Percentiles rank a stretch among this genome's conserved stretches.
phyloP scores from a whole-genome alignment of 1,139 yeast species.

The Geotrichum aggregatum region DNA sequence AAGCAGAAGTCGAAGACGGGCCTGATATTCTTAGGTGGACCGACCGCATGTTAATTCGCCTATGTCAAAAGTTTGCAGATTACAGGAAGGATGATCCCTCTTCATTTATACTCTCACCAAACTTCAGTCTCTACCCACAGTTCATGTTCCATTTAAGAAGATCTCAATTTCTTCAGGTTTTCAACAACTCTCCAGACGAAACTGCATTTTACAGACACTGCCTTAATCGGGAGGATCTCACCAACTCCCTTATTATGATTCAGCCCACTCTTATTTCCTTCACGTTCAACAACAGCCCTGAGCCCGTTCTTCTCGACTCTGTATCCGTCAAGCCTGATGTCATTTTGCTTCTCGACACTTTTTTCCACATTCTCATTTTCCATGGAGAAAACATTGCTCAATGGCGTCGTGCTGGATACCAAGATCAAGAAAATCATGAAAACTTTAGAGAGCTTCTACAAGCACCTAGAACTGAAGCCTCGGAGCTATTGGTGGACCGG shows the following conservation, averaged over 20 bases:
- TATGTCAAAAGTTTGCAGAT: slow-evolving; percentile 75
- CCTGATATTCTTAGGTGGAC: slow-evolving; percentile 71
- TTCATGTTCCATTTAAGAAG: slow-evolving; percentile 69
- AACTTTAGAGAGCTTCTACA: slow-evolving; percentile 59
- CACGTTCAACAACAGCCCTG: slow-evolving; percentile 55
- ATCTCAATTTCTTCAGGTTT: slow-evolving; percentile 64
- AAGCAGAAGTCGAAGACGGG: slow-evolving; percentile 48
- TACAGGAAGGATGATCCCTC: slow-evolving; percentile 62
- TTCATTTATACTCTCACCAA: slow-evolving; percentile 65
- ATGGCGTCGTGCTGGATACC: slow-evolving; percentile 69
- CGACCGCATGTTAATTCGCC: slow-evolving; percentile 67
- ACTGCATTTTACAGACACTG: slow-evolving; percentile 65
- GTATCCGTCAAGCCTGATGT: slow-evolving; percentile 58
- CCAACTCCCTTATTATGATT: slow-evolving; percentile 65
- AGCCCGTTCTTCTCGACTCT: slow-evolving; percentile 61
- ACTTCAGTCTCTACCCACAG: slow-evolving; percentile 71
- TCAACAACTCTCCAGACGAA: slow-evolving; percentile 78
- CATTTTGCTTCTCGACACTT: slow-evolving; percentile 65
- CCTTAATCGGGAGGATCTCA: slow-evolving; percentile 64
- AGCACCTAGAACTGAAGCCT: slow-evolving; percentile 63
- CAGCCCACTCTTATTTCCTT: slow-evolving; percentile 70
- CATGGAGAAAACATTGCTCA: slow-evolving; percentile 67
- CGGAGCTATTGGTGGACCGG: slow-evolving; percentile 60
- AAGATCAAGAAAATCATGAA: slow-evolving; percentile 59
- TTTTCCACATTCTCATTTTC: slow-evolving; percentile 65